These are phyloP conservation scores for Pseudogymnoascus sp. DNA, from an alignment of 2,329 filamentous ascomycete genomes.

Conservation along the genomic window DNA sequence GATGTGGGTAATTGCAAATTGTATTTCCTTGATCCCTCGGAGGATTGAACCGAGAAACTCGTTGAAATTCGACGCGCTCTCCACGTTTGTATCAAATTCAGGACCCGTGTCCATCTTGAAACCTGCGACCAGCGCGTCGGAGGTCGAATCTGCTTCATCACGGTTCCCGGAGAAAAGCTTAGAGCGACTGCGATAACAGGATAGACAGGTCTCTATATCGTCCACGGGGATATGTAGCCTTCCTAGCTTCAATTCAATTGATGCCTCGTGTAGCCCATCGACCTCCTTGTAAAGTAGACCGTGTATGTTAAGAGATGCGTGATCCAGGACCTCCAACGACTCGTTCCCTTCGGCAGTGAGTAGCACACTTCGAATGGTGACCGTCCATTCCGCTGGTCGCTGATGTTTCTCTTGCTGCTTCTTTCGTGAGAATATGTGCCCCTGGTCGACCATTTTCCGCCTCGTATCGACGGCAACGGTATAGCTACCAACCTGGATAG, in stretches of 20 bases:
- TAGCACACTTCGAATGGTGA: slow-evolving; percentile 74
- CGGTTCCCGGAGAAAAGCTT: slow-evolving; percentile 9
- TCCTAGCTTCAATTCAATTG: slow-evolving; percentile 83
- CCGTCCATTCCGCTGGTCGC: slow-evolving; percentile 87
- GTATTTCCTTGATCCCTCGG: slow-evolving; percentile 89
- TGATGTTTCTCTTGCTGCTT: slow-evolving; percentile 54
- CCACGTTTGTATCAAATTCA: slow-evolving; percentile 51
- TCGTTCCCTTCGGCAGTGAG: slow-evolving; percentile 82
- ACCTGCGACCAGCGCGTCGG: slow-evolving; percentile 65
- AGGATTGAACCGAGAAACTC: slow-evolving; percentile 87
- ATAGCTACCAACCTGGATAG: slow-evolving; percentile 74
- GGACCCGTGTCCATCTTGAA: slow-evolving; percentile 55
- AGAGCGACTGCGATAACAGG: slow-evolving; percentile 31
- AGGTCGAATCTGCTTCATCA: slow-evolving; percentile 8
- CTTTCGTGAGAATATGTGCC: slow-evolving; percentile 77
- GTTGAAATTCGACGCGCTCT: slow-evolving; percentile 82
- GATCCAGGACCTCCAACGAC: slow-evolving; percentile 80
- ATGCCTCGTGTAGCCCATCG: slow-evolving; percentile 82
- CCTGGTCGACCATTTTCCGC: slow-evolving; percentile 82
- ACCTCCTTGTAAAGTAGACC: slow-evolving; percentile 78
- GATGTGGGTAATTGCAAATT: slow-evolving; percentile 87
- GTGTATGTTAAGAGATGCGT: slow-evolving; percentile 81
- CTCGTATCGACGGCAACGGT: slow-evolving; percentile 85
- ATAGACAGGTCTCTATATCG: slow-evolving; percentile 60
- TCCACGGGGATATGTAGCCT: slow-evolving; percentile 86